Base-by-base conservation (phyloP, 2,329 filamentous ascomycete genomes). In the Colletotrichum chlorophyti region DNA sequence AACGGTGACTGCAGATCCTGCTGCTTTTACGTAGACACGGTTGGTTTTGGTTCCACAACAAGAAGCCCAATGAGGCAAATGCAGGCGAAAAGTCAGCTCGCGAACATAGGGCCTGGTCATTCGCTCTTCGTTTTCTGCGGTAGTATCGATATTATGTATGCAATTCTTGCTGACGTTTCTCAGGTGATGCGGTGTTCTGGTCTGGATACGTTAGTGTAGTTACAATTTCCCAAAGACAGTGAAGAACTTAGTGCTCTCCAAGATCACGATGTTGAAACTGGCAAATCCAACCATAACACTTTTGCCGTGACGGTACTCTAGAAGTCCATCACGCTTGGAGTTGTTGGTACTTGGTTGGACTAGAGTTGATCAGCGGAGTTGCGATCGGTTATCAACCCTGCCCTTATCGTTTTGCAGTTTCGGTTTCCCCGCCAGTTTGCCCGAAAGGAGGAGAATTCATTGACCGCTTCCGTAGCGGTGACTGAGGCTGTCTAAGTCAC, bases 341-440 rank as follows among this genome's bases (percentile, higher is more conserved):
- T 83, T 79, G 47, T 81, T 78, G 0, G 72, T 71, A 4, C 70
- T 70, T 38, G 78, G 35, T 81, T 77, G 31, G 75, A 75, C 26
- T 76, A 75, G 0, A 76, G 65, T 64, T 82, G 79, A 5, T 80
- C 74, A 29, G 73, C 70, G 69, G 79, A 75, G 50, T 87, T 88
- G 68, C 87, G 88, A 12, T 84, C 82, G 0, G 84, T 83, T 3
- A 90, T 83, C 2, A 86, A 84, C 8, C 86, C 76, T 6, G 82
- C 84, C n/a, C 86, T 77, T 8, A 89, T 84, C 1, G 80, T 78
- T 61, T 86, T 85, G 3, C 84, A 81, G 65, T 89, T 89, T 53
- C 82, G 74, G 3, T 75, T 78, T 63, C 75, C 76, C 76, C 77
- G 81, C 26, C 68, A n/a, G n/a, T n/a, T n/a, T n/a, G n/a, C n/a